These are phyloP conservation scores for Pogostemon cablin DNA, from an alignment of 257 asterid species.

Conservation along the genomic window DNA sequence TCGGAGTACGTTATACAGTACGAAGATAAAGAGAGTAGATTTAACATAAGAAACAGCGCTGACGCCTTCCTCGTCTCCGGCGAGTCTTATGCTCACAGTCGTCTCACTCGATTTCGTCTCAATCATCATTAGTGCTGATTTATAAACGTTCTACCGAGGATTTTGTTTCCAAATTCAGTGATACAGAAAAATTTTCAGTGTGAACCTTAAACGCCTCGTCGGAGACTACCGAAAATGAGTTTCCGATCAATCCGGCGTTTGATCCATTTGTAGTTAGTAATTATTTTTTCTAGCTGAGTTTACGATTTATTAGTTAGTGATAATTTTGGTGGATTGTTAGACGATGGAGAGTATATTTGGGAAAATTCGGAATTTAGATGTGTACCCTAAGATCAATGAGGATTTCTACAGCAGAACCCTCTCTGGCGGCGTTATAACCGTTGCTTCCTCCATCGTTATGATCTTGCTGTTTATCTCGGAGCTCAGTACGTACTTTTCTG, in stretches of 20 bases:
- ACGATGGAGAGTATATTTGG: constrained; percentile 71
- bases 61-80: constrained; percentile 40
- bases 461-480: constrained; percentile 87
- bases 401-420: constrained; percentile 98
- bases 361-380: constrained; percentile 78
- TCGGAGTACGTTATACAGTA: not conserved
- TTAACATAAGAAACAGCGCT: constrained; percentile 36
- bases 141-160: not conserved
- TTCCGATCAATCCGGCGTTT: constrained; percentile 37
- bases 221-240: constrained; percentile 23
- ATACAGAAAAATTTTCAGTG: constrained; percentile 19
- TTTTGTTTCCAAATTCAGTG: constrained; percentile 34
- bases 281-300: not conserved
- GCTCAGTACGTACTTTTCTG: constrained; percentile 65
- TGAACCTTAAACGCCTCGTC: constrained; percentile 25
- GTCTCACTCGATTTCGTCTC: constrained; percentile 28
- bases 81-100: constrained; percentile 35
- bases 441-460: constrained; percentile 86
- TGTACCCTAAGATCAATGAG: constrained; percentile 95
- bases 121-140: too few relatives aligned
- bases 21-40: not conserved
- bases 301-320: constrained; percentile 9
- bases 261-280: constrained; percentile 17
- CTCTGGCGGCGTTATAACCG: constrained; percentile 88
- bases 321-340: constrained; percentile 19